Base-by-base conservation (phyloP, 345 rosid species). In the Lepidium sativum region DNA sequence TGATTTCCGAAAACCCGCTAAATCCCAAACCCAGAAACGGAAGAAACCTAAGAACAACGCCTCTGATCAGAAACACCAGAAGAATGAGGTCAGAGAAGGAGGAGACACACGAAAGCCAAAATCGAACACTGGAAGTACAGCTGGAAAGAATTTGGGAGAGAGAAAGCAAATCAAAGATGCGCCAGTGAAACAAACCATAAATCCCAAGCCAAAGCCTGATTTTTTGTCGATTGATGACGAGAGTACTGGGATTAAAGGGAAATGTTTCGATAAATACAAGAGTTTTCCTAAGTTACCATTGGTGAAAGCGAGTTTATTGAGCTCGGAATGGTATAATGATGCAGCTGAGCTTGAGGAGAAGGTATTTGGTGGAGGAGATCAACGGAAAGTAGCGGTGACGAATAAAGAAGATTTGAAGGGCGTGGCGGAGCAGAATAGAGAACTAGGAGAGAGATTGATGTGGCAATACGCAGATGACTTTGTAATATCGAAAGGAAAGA, bases 401-500 rank as follows among this genome's bases (percentile, higher is more conserved):
- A 76, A 75, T 6, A 76, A 80, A 77, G 82, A 70, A 59, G 90
- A 81, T 34, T 74, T 85, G 84, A 82, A 77, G 60, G 54, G 43
- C 33, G 62, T 79, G 8, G 89, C 79, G 72, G 92, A 78, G 79
- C 62, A 67, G 79, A 90, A 85, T 81, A 83, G 80, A 65, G 84
- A 83, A 70, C 27, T 88, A 38, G 99, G 92, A 31, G 99, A 94
- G 80, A 78, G 90, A 53, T 57, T 94, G 81, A 70, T 90, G 80
- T 81, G 85, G 84, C 97, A 90, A 75, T 94, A 82, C 63, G 76
- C 73, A 0, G 74, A 74, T 57, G 99, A 94, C 23, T 94, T 83
- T 38, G 86, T 80, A 21, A 57, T 73, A 0, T 79, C 87, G 1
- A 79, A 86, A 72, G 97, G 96, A 60, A 82, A 83, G 57, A 79